These are phyloP conservation scores for Lactarius tabidus DNA, from an alignment of 768 basidiomycete genomes.

Conservation along the genomic window DNA sequence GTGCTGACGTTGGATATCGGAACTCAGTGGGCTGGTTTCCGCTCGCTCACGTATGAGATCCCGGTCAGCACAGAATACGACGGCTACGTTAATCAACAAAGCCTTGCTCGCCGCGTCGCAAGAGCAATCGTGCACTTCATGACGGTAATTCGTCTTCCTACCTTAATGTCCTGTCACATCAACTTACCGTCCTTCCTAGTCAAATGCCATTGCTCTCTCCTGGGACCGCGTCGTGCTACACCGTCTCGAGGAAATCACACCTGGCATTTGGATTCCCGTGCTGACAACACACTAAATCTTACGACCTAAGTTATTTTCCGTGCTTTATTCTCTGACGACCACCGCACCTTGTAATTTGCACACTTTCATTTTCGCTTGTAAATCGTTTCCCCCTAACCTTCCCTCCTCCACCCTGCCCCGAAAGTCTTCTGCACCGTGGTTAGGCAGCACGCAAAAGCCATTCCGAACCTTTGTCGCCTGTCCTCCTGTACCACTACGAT, in stretches of 20 bases:
- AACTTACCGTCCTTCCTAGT: slow-evolving; percentile 2
- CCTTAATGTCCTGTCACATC: not conserved
- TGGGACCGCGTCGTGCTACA: slow-evolving; percentile 24
- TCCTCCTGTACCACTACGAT: slow-evolving; percentile 19
- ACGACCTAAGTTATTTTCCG: slow-evolving; percentile 15
- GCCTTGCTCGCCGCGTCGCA: slow-evolving; percentile 23
- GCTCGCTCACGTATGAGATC: slow-evolving; percentile 22
- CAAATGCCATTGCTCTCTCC: slow-evolving; percentile 22
- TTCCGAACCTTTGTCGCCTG: not conserved
- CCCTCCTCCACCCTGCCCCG: not conserved
- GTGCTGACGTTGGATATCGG: not conserved
- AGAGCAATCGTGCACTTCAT: slow-evolving; percentile 27
- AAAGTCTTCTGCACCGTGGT: slow-evolving; percentile 6
- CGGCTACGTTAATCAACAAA: slow-evolving; percentile 17
- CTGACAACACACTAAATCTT: slow-evolving; percentile 17
- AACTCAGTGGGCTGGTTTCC: slow-evolving; percentile 24
- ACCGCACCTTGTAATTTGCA: not conserved
- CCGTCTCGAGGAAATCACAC: slow-evolving; percentile 22
- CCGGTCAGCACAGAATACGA: slow-evolving; percentile 16
- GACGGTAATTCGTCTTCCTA: slow-evolving; percentile 7
- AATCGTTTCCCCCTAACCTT: not conserved
- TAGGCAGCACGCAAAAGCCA: slow-evolving; percentile 1
- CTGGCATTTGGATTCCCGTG: slow-evolving; percentile 22
- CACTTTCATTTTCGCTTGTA: not conserved
- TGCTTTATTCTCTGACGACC: slow-evolving; percentile 16